phyloP scores from a whole-genome alignment of 2,329 filamentous ascomycete genomes.

The Stemphylium lycopersici region DNA sequence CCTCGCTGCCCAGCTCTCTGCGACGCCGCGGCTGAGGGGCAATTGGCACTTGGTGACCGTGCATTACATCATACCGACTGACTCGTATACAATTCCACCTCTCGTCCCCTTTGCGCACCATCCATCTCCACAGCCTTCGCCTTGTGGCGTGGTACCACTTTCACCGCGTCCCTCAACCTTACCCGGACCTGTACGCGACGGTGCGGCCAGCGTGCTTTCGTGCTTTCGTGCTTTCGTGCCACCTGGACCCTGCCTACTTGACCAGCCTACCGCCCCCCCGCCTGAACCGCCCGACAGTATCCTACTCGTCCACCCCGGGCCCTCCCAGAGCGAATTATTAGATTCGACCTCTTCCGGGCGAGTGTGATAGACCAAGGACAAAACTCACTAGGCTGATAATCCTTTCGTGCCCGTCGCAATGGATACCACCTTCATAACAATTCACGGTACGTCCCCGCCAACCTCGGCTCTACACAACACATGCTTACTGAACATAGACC shows the following conservation, averaged over 20 bases:
- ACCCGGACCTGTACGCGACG: conserved; percentile 20
- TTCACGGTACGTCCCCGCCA: conserved; percentile 69
- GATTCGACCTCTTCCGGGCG: conserved; percentile 41
- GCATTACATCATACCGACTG: conserved; percentile 14
- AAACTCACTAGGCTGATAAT: neutral
- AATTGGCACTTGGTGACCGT: neutral
- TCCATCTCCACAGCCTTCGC: conserved; percentile 18
- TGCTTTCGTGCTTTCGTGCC: conserved; percentile 31
- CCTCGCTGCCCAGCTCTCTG: neutral
- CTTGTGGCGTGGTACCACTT: conserved; percentile 17
- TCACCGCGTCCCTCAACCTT: conserved; percentile 20
- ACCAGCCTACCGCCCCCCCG: conserved; percentile 20
- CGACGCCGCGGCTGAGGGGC: conserved; percentile 1
- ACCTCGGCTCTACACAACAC: conserved; percentile 6
- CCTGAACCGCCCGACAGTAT: conserved; percentile 9
- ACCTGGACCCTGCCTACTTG: conserved; percentile 31
- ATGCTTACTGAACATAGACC: conserved; percentile 59
- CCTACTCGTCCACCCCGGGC: conserved; percentile 29
- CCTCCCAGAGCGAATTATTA: conserved; percentile 47
- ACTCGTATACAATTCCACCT: conserved; percentile 5
- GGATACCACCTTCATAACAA: conserved; percentile 91
- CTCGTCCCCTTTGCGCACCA: conserved; percentile 14
- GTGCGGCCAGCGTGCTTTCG: conserved; percentile 23
- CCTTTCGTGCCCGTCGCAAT: conserved; percentile 25
- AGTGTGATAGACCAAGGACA: conserved; percentile 24